Base-by-base conservation (phyloP, 2,329 filamentous ascomycete species). In the Pestalotiopsis sp. region DNA sequence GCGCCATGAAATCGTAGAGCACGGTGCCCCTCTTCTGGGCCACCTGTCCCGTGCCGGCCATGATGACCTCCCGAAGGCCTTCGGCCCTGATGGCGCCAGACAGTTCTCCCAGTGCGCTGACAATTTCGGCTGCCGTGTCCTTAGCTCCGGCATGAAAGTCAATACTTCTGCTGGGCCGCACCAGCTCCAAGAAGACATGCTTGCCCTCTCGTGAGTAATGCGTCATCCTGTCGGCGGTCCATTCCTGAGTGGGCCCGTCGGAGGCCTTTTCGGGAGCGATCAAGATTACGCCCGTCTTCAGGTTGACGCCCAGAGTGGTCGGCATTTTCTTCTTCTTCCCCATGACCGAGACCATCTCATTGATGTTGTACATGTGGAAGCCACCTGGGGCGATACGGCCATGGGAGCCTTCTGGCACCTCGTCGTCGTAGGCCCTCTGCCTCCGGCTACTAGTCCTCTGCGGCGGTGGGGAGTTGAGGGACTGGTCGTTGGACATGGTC, bases 251-350 rank as follows among this genome's bases (percentile, higher is more conserved):
- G 3, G 93, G 92, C 1, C 94, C 95, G 78, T 98, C 94, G 70
- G 90, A 87, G 64, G 90, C 86, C 77, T 92, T 93, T 77, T 97
- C 95, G 0, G 95, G 95, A 0, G 94, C 93, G 74, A 99, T 93
- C 81, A 97, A 90, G 73, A 99, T 97, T 39, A 92, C 89, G 52
- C 95, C 95, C 17, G 93, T 97, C 62, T 92, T 91, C 68, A 96
- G 85, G 77, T 98, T 98, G 76, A 98, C 92, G n/a, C 95, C 95
- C 49, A 98, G 81, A 0, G 93, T 97, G n/a, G 94, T 97, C 1
- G 95, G 94, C 93, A 98, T 96, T 83, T 98, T 98, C 85, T 97
- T 97, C 76, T 93, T 92, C 84, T 97, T 97, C 68, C 95, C 95
- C 90, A 97, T 95, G 59, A 96, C 90, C n/a, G 94, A 95, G 4